Evolutionary conservation across 2,329 filamentous ascomycete species (phyloP).

Genomic region (Cercospora canescens): DNA sequence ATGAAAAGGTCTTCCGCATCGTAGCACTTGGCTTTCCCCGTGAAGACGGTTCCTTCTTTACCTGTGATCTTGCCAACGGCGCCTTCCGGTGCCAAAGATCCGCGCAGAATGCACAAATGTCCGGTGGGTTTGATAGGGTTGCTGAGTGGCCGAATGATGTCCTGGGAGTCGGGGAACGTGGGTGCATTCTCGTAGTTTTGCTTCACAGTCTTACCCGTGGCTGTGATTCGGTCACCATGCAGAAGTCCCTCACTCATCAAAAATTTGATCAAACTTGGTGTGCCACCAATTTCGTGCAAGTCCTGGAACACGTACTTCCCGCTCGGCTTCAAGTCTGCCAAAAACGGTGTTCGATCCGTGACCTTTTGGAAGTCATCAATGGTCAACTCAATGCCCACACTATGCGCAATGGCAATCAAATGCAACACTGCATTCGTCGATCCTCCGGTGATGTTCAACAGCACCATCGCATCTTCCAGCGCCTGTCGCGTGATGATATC

Average conservation of each 20-base stretch:
- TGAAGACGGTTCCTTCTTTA: slow-evolving; percentile 69
- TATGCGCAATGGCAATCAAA: slow-evolving; percentile 53
- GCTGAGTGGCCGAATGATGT: slow-evolving; percentile 67
- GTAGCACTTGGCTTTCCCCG: slow-evolving; percentile 69
- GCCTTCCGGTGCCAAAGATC: slow-evolving; percentile 68
- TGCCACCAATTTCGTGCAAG: slow-evolving; percentile 55
- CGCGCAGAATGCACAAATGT: slow-evolving; percentile 72
- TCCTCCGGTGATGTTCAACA: slow-evolving; percentile 52
- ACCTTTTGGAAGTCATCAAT: slow-evolving; percentile 55
- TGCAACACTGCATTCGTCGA: slow-evolving; percentile 55
- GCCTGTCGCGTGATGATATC: slow-evolving; percentile 52
- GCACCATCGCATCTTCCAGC: slow-evolving; percentile 54
- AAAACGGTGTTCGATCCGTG: slow-evolving; percentile 51
- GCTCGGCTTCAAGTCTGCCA: slow-evolving; percentile 54
- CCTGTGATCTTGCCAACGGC: slow-evolving; percentile 76
- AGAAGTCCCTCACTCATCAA: slow-evolving; percentile 51
- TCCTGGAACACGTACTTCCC: slow-evolving; percentile 61
- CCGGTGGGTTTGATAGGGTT: slow-evolving; percentile 71
- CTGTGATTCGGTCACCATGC: slow-evolving; percentile 50
- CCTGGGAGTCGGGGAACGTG: slow-evolving; percentile 67
- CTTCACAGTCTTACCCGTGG: slow-evolving; percentile 52
- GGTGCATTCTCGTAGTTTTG: slow-evolving; percentile 56
- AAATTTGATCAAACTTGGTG: slow-evolving; percentile 52
- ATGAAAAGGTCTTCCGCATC: slow-evolving; percentile 71
- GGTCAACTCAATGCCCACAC: slow-evolving; percentile 51